Base-by-base conservation (phyloP, 2,329 filamentous ascomycete species). In the Cercospora sp. region DNA sequence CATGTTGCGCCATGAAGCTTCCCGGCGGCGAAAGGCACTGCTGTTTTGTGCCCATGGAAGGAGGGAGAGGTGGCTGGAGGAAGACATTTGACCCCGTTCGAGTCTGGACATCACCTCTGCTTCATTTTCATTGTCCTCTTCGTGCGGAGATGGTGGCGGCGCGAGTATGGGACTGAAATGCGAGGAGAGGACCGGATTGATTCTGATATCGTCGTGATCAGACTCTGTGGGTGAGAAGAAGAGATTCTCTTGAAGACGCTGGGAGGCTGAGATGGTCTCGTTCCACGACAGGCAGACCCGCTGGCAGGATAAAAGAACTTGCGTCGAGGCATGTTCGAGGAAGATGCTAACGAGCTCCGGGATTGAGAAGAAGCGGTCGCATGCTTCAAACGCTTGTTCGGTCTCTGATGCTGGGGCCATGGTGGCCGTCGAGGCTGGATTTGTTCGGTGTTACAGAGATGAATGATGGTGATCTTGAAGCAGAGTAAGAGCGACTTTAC, bases 1-100 rank as follows among this genome's bases (percentile, higher is more conserved):
- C 69, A 71, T 71, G 12, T 65, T 66, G 9, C 69, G 61, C 69
- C 69, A 71, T 10, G 67, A 71, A 32, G 69, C 69, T 24, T 63
- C 64, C 1, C 24, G n/a, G 3, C 69, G 49, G 16, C 66, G 55
- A 28, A 66, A 71, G 5, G 69, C 66, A 10, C 26, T 67, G 16
- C 64, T 66, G 28, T 64, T 60, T 37, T 30, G 40, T 3, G 66
- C 66, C 69, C 69, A 71, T 7, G 64, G 61, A 4, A 67, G 51
- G 1, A 18, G 26, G n/a, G 21, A 10, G 5, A 71, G 34, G 21
- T 69, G 51, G 2, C 6, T 16, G 24, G 64, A 61, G 13, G 13
- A 32, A n/a, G 18, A 62, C 12, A 51, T 65, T 18, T 34, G 18
- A 32, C 58, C 51, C 8, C 16, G 32, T 12, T 18, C 21, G 13